Evolutionary conservation across 805 yeast species (phyloP).

Genomic region (Yarrowia sp.): DNA sequence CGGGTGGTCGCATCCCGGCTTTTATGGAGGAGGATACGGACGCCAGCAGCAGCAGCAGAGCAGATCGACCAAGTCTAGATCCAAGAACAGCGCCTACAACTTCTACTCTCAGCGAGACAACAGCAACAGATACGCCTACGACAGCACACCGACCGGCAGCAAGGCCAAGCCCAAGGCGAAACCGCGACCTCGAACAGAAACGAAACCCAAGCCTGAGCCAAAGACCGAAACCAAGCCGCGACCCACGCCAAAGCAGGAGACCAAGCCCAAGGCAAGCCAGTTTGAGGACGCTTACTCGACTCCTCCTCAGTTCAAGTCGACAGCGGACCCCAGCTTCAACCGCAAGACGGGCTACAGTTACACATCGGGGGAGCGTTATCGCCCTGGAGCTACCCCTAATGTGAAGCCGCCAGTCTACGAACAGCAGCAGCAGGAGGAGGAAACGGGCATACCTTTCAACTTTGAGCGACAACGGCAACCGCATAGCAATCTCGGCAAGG

Average conservation of each 20-base stretch:
- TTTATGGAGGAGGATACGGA: not conserved
- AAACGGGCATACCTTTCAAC: not conserved
- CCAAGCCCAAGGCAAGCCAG: not conserved
- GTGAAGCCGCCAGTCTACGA: slow-evolving; percentile 19
- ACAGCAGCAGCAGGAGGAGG: not conserved
- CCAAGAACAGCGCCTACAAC: slow-evolving; percentile 1
- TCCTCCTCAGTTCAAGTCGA: slow-evolving; percentile 21
- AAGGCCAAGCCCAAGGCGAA: not conserved
- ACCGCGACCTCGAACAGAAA: too few relatives aligned
- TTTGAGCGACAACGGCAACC: slow-evolving; percentile 1
- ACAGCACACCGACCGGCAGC: not conserved
- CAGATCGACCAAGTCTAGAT: not conserved
- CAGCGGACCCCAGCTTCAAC: not conserved
- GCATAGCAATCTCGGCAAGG: slow-evolving; percentile 5
- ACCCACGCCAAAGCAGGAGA: not conserved
- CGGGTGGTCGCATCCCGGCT: not conserved
- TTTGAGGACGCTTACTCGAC: not conserved
- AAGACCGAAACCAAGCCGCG: slow-evolving; percentile 10
- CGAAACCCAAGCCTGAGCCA: not conserved
- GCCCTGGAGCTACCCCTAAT: slow-evolving; percentile 7
- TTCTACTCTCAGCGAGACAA: not conserved
- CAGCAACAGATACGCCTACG: slow-evolving; percentile 13
- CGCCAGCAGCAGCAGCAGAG: not conserved
- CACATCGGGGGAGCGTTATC: not conserved
- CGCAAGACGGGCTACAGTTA: slow-evolving; percentile 19